Percentiles rank a stretch among this genome's conserved stretches.
Conservation (phyloP, 2,329 filamentous ascomycete species). For the Trichoderma simmonsii region DNA sequence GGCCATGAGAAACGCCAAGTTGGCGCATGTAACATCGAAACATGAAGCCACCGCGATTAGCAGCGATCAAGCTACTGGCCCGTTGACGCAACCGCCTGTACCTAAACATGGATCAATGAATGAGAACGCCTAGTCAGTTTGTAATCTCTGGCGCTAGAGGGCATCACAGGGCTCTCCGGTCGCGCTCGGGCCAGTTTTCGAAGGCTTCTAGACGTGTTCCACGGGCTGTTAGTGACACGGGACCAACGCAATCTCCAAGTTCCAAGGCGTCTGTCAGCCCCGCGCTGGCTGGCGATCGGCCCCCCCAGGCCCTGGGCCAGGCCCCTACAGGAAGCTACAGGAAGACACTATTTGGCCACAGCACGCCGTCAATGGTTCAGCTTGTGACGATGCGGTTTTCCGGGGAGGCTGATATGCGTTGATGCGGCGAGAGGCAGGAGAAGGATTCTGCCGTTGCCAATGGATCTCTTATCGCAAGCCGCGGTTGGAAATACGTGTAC, state of each 20-base stretch:
- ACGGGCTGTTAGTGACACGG: not conserved
- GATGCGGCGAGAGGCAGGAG: not conserved
- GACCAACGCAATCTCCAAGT: not conserved
- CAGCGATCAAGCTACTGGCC: not conserved
- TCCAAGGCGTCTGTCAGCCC: slow-evolving; percentile 6
- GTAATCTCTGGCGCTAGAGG: not conserved
- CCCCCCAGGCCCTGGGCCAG: not conserved
- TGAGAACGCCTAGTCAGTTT: not conserved
- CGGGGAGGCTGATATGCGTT: not conserved
- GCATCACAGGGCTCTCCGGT: not conserved
- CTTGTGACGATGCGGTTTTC: not conserved
- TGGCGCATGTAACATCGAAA: not conserved
- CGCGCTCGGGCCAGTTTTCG: not conserved
- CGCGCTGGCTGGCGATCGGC: not conserved
- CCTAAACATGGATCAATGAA: not conserved
- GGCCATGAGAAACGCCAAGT: not conserved
- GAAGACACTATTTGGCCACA: not conserved
- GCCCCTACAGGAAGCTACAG: not conserved
- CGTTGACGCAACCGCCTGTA: not conserved
- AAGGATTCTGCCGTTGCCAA: not conserved
- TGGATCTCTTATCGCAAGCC: not conserved
- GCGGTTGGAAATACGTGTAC: not conserved
- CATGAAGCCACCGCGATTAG: not conserved
- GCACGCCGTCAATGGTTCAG: not conserved
- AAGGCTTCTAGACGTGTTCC: slow-evolving; percentile 13